Conservation (phyloP, 1,284 basidiomycete species). For the Melampsora larici-populina region DNA sequence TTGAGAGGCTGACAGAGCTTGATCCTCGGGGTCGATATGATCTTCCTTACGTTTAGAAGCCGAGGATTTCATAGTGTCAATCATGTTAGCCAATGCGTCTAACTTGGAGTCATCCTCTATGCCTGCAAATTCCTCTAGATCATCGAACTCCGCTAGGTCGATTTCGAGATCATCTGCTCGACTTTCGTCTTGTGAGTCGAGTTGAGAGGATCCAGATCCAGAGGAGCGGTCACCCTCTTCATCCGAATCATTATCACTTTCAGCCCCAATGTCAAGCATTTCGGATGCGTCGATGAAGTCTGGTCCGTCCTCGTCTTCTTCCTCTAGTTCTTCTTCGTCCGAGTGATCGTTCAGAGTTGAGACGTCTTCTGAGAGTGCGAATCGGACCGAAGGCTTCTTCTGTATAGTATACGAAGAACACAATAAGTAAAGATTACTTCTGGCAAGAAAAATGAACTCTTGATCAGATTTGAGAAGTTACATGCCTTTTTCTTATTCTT, state of each 20-base stretch:
- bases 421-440: too few species aligned
- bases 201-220: neutral
- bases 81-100: slow-evolving; percentile 14
- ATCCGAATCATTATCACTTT: slow-evolving; percentile 29
- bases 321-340: slow-evolving; percentile 9
- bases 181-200: neutral
- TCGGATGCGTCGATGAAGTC: slow-evolving; percentile 37
- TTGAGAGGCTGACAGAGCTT: neutral
- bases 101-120: slow-evolving; percentile 31
- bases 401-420: neutral
- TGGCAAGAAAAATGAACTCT: neutral
- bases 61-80: slow-evolving; percentile 22
- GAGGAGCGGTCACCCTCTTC: slow-evolving; percentile 7
- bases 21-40: neutral
- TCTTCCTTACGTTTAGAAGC: slow-evolving; percentile 27
- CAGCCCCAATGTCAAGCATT: slow-evolving; percentile 36
- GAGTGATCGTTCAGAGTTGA: neutral
- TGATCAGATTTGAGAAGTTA: neutral
- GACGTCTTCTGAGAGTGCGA: neutral
- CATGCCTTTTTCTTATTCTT: neutral
- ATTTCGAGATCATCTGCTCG: slow-evolving; percentile 11
- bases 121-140: neutral
- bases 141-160: slow-evolving; percentile 13
- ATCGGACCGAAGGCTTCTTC: slow-evolving; percentile 8
- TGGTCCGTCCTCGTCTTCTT: slow-evolving; percentile 9